These are phyloP conservation scores for Bimuria novae-zelandiae DNA, from an alignment of 2,329 filamentous ascomycete species.

Conservation along the genomic window DNA sequence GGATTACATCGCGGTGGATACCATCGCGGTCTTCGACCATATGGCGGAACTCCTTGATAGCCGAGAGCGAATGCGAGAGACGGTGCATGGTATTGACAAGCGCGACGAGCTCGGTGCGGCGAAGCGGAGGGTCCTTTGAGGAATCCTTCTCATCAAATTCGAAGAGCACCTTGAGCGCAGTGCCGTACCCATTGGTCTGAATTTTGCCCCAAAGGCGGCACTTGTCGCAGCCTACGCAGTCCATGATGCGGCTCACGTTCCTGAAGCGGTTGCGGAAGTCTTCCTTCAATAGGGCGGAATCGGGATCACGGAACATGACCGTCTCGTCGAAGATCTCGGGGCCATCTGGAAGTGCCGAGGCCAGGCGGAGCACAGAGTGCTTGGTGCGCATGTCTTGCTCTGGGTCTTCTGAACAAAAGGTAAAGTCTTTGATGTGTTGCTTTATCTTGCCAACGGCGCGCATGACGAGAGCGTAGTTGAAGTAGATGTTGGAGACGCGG, in stretches of 20 bases:
- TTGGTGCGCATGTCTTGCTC: slow-evolving; percentile 80
- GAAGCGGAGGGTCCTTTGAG: slow-evolving; percentile 69
- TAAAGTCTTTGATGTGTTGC: slow-evolving; percentile 80
- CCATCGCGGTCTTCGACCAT: slow-evolving; percentile 52
- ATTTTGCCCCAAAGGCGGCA: slow-evolving; percentile 97
- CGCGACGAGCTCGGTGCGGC: slow-evolving; percentile 90
- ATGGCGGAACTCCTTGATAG: slow-evolving; percentile 72
- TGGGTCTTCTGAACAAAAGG: slow-evolving; percentile 87
- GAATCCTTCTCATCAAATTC: slow-evolving; percentile 77
- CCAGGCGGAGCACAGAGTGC: slow-evolving; percentile 77
- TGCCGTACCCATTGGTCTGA: slow-evolving; percentile 92
- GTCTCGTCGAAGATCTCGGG: slow-evolving; percentile 89
- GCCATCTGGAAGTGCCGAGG: slow-evolving; percentile 67
- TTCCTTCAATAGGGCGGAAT: slow-evolving; percentile 82
- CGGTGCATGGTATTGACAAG: slow-evolving; percentile 92
- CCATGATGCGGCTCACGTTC: slow-evolving; percentile 96
- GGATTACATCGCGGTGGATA: slow-evolving; percentile 23
- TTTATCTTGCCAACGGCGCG: slow-evolving; percentile 90
- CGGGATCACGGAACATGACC: slow-evolving; percentile 82
- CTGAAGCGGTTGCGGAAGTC: slow-evolving; percentile 97
- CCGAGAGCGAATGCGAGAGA: slow-evolving; percentile 77
- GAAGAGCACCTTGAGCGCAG: slow-evolving; percentile 93
- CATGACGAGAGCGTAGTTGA: slow-evolving; percentile 96
- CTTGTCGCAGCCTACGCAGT: slow-evolving; percentile 98
- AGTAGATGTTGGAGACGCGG: slow-evolving; percentile 95